These are phyloP conservation scores for Amyloporia xantha DNA, from an alignment of 768 basidiomycete species.

Conservation along the genomic window DNA sequence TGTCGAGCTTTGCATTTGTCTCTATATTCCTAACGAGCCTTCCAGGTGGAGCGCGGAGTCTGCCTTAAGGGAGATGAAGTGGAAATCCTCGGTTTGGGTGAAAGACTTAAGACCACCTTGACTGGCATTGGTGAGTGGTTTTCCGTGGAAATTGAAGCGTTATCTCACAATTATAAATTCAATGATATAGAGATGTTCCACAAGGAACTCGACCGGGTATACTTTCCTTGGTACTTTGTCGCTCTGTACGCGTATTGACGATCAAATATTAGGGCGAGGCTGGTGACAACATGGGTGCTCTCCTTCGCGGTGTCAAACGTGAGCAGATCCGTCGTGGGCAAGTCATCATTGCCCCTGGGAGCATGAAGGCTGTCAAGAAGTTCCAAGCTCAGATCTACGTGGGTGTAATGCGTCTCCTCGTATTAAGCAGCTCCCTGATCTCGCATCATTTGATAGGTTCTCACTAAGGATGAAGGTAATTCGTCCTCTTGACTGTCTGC, in stretches of 20 bases:
- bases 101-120: conserved; percentile 80
- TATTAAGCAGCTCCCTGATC: neutral
- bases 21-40: neutral
- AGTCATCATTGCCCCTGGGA: conserved; percentile 81
- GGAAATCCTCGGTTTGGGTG: conserved; percentile 85
- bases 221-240: neutral
- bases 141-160: neutral
- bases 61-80: conserved; percentile 90
- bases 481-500: neutral
- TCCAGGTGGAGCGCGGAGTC: conserved; percentile 84
- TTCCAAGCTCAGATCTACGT: conserved; percentile 93
- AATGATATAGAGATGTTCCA: conserved; percentile 88
- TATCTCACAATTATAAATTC: conserved; percentile 4
- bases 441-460: conserved; percentile 40
- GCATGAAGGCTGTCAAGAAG: conserved; percentile 91
- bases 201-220: conserved; percentile 92
- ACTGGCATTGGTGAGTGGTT: conserved; percentile 77
- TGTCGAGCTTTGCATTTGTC: conserved; percentile 5
- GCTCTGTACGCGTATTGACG: neutral
- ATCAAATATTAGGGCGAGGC: conserved; percentile 75
- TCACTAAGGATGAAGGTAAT: conserved; percentile 80
- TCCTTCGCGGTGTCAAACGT: conserved; percentile 94
- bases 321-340: conserved; percentile 94
- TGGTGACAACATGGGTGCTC: conserved; percentile 98
- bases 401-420: conserved; percentile 21